These are phyloP conservation scores for Fusarium sublunatum DNA, from an alignment of 2,329 filamentous ascomycete species.

Conservation along the genomic window DNA sequence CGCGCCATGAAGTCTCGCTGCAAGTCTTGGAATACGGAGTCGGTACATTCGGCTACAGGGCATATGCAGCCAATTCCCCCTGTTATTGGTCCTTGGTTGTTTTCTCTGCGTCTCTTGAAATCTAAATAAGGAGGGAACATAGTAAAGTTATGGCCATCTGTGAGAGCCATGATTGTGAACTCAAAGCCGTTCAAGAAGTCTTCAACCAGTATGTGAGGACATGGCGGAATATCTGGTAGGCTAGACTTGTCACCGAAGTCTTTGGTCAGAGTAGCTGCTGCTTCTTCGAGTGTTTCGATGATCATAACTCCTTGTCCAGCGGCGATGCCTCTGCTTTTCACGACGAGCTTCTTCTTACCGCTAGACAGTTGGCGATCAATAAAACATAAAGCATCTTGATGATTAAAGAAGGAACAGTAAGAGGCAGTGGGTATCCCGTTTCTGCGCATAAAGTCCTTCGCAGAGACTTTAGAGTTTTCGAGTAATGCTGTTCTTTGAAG, in stretches of 20 bases:
- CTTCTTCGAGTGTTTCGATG: background rate
- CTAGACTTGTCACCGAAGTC: too few species aligned
- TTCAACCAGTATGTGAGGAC: background rate
- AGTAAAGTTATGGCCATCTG: background rate
- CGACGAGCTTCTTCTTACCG: background rate
- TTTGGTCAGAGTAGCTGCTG: background rate
- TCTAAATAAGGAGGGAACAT: background rate
- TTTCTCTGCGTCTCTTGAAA: background rate
- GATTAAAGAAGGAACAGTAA: background rate
- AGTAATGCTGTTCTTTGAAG: background rate
- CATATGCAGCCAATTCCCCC: background rate
- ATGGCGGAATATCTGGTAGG: too few species aligned
- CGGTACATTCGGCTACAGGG: background rate
- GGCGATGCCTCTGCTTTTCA: background rate
- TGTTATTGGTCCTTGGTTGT: background rate
- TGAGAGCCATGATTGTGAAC: background rate
- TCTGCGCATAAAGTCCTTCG: background rate
- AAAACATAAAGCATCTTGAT: too few species aligned
- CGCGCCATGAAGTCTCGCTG: background rate
- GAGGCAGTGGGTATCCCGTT: background rate
- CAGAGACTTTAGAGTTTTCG: background rate
- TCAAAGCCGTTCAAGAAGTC: background rate
- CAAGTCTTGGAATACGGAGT: too few species aligned
- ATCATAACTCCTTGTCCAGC: background rate
- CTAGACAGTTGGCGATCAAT: background rate